These are phyloP conservation scores for Neofusicoccum umdonicola DNA, from an alignment of 2,329 filamentous ascomycete genomes.

Conservation along the genomic window DNA sequence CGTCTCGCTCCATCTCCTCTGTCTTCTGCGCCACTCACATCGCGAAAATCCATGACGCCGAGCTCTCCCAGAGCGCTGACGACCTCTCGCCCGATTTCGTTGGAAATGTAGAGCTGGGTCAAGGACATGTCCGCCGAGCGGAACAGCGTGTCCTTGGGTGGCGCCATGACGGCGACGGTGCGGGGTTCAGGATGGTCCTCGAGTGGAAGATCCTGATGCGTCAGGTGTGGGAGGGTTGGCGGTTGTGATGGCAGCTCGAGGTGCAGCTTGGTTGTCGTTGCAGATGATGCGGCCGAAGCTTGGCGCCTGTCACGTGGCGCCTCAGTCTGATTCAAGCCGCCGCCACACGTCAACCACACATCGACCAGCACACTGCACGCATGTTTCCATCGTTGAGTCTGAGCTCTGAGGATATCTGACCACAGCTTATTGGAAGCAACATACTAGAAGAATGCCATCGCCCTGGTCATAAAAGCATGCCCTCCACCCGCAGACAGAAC, in stretches of 20 bases:
- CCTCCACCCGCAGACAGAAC: background rate
- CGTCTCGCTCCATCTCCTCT: background rate
- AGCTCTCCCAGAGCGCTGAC: conserved; percentile 95
- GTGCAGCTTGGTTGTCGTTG: conserved; percentile 9
- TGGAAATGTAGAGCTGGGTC: conserved; percentile 98
- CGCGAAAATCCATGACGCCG: conserved; percentile 93
- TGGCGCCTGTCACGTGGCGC: background rate
- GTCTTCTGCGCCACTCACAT: conserved; percentile 61
- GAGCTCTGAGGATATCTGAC: background rate
- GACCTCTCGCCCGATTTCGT: conserved; percentile 97
- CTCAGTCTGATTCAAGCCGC: background rate
- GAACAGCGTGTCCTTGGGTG: conserved; percentile 85
- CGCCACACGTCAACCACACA: background rate
- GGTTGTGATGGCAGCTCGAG: conserved; percentile 6
- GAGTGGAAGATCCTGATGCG: conserved; percentile 1
- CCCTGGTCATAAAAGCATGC: background rate
- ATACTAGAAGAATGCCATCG: background rate
- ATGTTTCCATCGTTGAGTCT: background rate
- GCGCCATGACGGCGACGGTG: conserved; percentile 52
- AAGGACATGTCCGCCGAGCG: conserved; percentile 99
- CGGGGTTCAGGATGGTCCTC: conserved; percentile 5
- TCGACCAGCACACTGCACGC: background rate
- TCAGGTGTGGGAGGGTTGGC: background rate
- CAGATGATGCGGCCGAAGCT: conserved; percentile 8
- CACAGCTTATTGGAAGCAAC: background rate